Percentiles rank a stretch among this genome's conserved stretches.
These are phyloP conservation scores for Colletotrichum chlorophyti DNA, from an alignment of 2,329 filamentous ascomycete genomes.

Conservation along the genomic window DNA sequence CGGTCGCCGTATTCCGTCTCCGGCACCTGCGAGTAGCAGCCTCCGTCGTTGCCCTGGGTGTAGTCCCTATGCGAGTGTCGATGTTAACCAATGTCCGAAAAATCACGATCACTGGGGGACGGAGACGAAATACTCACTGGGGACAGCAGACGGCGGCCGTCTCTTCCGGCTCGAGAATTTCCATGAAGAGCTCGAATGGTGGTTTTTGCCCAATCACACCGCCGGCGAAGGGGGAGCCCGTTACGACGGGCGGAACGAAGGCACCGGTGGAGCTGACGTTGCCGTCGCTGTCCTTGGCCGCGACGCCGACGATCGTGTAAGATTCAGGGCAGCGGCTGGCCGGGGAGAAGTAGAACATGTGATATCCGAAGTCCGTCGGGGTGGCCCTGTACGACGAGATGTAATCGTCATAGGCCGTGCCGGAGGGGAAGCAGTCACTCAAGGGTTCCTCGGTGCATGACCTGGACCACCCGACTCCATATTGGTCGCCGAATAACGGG, in stretches of 20 bases:
- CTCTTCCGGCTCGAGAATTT: not conserved
- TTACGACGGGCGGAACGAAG: not conserved
- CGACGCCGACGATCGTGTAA: slow-evolving; percentile 33
- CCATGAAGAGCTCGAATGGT: not conserved
- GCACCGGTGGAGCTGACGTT: slow-evolving; percentile 2
- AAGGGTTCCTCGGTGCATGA: too few species aligned
- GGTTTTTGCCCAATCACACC: not conserved
- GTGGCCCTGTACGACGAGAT: too few species aligned
- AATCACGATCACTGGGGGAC: not conserved
- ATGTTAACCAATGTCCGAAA: not conserved
- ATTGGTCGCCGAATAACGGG: too few species aligned
- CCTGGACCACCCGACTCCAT: too few species aligned
- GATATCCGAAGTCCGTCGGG: too few species aligned
- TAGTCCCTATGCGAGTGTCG: not conserved
- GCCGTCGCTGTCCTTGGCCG: not conserved
- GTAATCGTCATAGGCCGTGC: too few species aligned
- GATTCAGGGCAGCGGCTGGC: slow-evolving; percentile 33
- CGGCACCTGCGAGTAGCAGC: not conserved
- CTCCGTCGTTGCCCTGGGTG: not conserved
- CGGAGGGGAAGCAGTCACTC: too few species aligned
- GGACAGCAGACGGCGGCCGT: not conserved
- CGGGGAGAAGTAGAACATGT: slow-evolving; percentile 35
- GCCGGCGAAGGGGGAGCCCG: not conserved
- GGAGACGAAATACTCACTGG: not conserved
- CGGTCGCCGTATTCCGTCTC: not conserved